Evolutionary conservation across 148 eudicot species (phyloP).

Genomic region (Chenopodium album): DNA sequence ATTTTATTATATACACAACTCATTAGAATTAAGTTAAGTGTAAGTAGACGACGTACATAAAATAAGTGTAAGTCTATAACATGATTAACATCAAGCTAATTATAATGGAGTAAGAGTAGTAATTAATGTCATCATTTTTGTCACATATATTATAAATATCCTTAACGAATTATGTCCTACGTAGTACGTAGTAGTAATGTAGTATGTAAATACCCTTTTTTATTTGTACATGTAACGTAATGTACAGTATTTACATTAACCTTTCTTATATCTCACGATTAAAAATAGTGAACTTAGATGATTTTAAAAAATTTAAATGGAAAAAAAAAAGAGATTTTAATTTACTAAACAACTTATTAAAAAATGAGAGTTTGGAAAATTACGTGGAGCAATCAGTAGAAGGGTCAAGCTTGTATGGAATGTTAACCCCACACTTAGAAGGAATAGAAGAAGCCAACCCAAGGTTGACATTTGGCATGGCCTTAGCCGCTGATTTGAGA

Average conservation of each 20-base stretch:
- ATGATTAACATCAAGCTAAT: too few species aligned
- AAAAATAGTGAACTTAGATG: too few species aligned
- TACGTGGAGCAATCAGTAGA: slow-evolving; percentile 42
- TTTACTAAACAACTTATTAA: background rate
- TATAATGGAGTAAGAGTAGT: too few species aligned
- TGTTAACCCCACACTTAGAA: slow-evolving; percentile 34
- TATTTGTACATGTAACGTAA: too few species aligned
- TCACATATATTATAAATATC: too few species aligned
- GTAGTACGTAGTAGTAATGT: too few species aligned
- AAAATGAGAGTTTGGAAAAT: background rate
- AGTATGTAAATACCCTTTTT: too few species aligned
- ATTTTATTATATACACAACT: background rate
- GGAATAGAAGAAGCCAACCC: slow-evolving; percentile 33
- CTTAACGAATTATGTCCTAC: too few species aligned
- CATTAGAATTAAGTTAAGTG: background rate
- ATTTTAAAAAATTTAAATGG: background rate
- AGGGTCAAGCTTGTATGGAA: slow-evolving; percentile 42
- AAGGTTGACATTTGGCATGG: slow-evolving; percentile 3
- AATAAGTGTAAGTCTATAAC: too few species aligned
- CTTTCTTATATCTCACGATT: too few species aligned
- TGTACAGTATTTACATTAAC: too few species aligned
- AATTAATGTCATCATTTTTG: too few species aligned
- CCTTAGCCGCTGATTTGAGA: slow-evolving; percentile 27
- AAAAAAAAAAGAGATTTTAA: background rate
- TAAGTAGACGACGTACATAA: background rate